Percentiles rank a stretch among this genome's conserved stretches.
Evolutionary conservation across 2,329 filamentous ascomycete genomes (phyloP).

Genomic region (Aspergillus hiratsukae): DNA sequence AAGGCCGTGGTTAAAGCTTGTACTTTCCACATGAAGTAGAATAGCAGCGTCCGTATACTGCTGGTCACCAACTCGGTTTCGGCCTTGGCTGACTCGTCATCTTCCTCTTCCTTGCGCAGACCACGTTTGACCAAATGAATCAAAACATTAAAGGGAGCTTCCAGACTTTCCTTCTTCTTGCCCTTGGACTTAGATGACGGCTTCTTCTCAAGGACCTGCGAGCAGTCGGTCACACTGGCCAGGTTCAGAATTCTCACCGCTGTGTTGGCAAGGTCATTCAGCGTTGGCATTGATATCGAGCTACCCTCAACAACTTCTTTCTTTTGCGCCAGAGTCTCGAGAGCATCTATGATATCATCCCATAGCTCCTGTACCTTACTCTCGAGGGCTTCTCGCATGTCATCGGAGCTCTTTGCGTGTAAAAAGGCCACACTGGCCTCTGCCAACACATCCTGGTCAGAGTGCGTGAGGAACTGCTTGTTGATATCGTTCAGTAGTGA

Average conservation of each 20-base stretch:
- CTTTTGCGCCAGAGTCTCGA: slow-evolving; percentile 66
- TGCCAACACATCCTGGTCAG: slow-evolving; percentile 75
- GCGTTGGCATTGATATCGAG: slow-evolving; percentile 59
- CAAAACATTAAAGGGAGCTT: slow-evolving; percentile 60
- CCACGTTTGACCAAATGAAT: slow-evolving; percentile 70
- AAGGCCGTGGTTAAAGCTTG: slow-evolving; percentile 56
- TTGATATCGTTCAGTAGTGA: slow-evolving; percentile 85
- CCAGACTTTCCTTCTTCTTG: slow-evolving; percentile 32
- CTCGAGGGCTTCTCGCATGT: slow-evolving; percentile 80
- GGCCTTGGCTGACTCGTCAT: slow-evolving; percentile 66
- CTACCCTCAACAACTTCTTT: slow-evolving; percentile 69
- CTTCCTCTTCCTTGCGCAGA: slow-evolving; percentile 56
- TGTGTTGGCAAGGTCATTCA: slow-evolving; percentile 68
- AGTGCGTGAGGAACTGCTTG: slow-evolving; percentile 90
- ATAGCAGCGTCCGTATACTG: slow-evolving; percentile 70
- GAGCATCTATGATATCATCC: slow-evolving; percentile 73
- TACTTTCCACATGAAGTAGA: slow-evolving; percentile 96
- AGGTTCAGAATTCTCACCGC: slow-evolving; percentile 77
- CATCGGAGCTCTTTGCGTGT: slow-evolving; percentile 80
- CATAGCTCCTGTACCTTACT: slow-evolving; percentile 76
- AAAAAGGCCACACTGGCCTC: slow-evolving; percentile 80
- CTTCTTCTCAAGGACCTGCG: slow-evolving; percentile 64
- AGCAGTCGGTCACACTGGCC: slow-evolving; percentile 72
- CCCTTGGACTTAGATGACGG: slow-evolving; percentile 32
- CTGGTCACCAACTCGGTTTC: slow-evolving; percentile 75